These are phyloP conservation scores for Neonectria faginata DNA, from an alignment of 2,329 filamentous ascomycete genomes.

Conservation along the genomic window DNA sequence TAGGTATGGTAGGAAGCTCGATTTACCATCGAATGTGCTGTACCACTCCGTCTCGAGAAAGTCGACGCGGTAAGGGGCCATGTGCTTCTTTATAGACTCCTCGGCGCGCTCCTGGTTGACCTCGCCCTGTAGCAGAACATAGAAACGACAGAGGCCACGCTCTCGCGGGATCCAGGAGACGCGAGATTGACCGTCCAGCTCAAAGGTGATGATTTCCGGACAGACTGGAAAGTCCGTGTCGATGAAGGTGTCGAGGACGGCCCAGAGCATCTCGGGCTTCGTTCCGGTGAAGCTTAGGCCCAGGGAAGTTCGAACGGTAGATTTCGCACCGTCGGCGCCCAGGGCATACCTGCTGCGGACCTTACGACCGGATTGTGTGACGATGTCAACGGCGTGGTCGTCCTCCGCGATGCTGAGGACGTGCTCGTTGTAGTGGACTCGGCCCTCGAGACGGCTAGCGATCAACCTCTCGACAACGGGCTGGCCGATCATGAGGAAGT, in stretches of 20 bases:
- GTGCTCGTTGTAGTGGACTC: conserved; percentile 54
- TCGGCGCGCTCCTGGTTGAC: conserved; percentile 55
- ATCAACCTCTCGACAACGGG: conserved; percentile 57
- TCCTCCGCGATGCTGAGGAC: conserved; percentile 66
- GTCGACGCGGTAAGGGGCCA: conserved; percentile 57
- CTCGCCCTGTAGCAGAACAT: conserved; percentile 60
- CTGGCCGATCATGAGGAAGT: conserved; percentile 64
- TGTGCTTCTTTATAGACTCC: conserved; percentile 57
- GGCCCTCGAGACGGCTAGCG: conserved; percentile 48
- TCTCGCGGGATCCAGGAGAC: conserved; percentile 63
- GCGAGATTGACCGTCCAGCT: conserved; percentile 58
- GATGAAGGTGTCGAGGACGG: conserved; percentile 61
- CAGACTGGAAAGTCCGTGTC: conserved; percentile 61
- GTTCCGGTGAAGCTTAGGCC: conserved; percentile 57
- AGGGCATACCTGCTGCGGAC: conserved; percentile 57
- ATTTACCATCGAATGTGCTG: conserved; percentile 60
- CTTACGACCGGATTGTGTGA: conserved; percentile 48
- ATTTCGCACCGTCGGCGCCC: conserved; percentile 65
- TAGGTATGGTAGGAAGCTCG: accelerated
- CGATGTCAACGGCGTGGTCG: conserved; percentile 58
- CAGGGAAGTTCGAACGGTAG: conserved; percentile 56
- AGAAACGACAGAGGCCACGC: conserved; percentile 60
- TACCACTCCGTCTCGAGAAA: conserved; percentile 62
- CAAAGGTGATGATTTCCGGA: conserved; percentile 61
- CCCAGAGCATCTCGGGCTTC: conserved; percentile 63